Evolutionary conservation across 1,284 basidiomycete genomes (phyloP).

Genomic region (Naganishia sp.): DNA sequence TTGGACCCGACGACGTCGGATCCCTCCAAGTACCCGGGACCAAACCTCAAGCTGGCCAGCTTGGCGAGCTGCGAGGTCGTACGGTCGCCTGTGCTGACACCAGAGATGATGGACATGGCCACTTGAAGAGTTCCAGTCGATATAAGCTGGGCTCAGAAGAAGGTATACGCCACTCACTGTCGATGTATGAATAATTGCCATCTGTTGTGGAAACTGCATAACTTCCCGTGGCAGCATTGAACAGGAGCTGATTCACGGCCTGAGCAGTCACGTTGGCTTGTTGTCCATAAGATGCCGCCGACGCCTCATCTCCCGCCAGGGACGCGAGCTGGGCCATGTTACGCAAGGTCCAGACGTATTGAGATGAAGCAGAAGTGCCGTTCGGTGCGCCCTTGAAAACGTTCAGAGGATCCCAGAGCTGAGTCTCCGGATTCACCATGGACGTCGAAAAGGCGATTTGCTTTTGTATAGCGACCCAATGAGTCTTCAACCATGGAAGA

Average conservation of each 20-base stretch:
- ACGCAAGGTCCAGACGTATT: constrained; percentile 8
- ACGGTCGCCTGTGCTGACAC: constrained; percentile 9
- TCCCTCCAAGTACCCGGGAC: constrained; percentile 5
- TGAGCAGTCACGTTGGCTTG: constrained; percentile 7
- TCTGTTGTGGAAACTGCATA: constrained; percentile 6
- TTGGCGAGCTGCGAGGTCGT: constrained; percentile 2
- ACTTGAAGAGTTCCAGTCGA: neutral
- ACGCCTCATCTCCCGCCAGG: neutral
- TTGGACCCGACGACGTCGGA: constrained; percentile 3
- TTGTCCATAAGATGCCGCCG: neutral
- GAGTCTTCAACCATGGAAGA: neutral
- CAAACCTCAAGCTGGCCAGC: neutral
- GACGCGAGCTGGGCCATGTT: constrained; percentile 1
- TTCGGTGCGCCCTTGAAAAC: constrained; percentile 15
- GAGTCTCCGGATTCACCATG: constrained; percentile 5
- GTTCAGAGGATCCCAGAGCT: constrained; percentile 7
- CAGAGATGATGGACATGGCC: constrained; percentile 21
- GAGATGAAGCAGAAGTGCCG: constrained; percentile 4
- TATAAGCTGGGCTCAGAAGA: neutral
- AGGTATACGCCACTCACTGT: neutral
- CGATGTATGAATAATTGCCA: constrained; percentile 21
- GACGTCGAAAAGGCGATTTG: constrained; percentile 5
- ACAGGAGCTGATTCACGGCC: constrained; percentile 1
- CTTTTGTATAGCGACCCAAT: constrained; percentile 3
- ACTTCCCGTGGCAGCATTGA: neutral